Conservation (phyloP, 83 land plant genomes). For the Larix sibirica region DNA sequence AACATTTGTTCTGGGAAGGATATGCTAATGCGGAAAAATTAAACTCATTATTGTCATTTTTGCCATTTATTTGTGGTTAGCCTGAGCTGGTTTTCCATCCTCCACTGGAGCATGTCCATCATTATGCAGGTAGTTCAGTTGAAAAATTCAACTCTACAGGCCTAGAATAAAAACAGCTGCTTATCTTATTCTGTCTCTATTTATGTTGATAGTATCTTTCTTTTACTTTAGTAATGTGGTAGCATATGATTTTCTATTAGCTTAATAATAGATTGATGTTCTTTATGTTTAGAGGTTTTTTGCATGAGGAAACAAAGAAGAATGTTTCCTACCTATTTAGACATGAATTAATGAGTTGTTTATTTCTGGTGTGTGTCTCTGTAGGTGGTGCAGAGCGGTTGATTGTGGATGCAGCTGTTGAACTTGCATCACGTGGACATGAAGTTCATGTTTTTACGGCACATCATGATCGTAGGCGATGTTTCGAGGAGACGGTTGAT, state of each 20-base stretch:
- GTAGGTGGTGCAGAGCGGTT: constrained; percentile 98
- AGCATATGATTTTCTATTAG: background rate
- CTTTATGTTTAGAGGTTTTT: background rate
- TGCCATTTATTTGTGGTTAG: background rate
- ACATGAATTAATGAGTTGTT: background rate
- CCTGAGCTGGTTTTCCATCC: background rate
- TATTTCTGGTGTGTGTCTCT: constrained; percentile 8
- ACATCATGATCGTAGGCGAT: constrained; percentile 82
- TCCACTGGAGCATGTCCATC: background rate
- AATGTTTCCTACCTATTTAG: background rate
- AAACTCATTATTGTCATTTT: background rate
- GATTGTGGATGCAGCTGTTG: constrained; percentile 96
- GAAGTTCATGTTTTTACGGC: constrained; percentile 94
- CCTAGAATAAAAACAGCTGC: background rate
- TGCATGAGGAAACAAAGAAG: background rate
- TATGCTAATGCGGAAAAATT: background rate
- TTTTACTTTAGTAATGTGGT: constrained; percentile 1
- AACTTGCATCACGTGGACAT: constrained; percentile 84
- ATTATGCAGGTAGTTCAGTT: background rate
- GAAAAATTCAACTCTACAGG: too few relatives aligned
- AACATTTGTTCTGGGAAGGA: background rate
- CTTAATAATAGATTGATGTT: background rate
- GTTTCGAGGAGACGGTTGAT: constrained; percentile 93
- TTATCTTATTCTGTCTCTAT: too few relatives aligned
- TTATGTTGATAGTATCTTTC: background rate